Evolutionary conservation across 495 filamentous ascomycete species (phyloP).

Genomic region (Neurospora pannonica): DNA sequence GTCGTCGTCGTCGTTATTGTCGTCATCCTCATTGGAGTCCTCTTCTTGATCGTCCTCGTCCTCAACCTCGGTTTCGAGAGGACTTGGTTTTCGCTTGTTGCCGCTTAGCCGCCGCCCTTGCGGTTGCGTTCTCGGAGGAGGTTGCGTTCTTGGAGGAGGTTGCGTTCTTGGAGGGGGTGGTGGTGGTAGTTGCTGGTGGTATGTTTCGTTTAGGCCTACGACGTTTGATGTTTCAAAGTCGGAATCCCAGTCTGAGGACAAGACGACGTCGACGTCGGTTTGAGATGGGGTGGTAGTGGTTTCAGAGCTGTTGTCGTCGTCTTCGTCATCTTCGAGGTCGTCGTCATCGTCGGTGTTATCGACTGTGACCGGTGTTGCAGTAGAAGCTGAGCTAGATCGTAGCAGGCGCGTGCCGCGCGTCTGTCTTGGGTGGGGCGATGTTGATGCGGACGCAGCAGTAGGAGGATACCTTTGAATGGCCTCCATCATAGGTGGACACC

Average conservation of each 20-base stretch:
- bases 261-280: background rate
- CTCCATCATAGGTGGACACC: background rate
- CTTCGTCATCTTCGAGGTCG: background rate
- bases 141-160: background rate
- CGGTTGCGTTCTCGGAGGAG: too few relatives aligned
- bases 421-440: background rate
- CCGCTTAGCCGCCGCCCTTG: background rate
- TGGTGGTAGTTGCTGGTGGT: background rate
- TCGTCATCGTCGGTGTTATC: background rate
- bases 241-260: background rate
- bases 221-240: background rate
- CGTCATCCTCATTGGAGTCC: background rate
- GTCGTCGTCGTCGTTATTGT: background rate
- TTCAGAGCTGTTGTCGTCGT: background rate
- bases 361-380: background rate
- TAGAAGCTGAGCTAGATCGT: background rate
- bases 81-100: background rate
- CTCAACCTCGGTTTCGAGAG: constrained; percentile 6
- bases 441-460: background rate
- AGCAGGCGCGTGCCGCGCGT: background rate
- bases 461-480: background rate
- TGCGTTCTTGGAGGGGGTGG: background rate
- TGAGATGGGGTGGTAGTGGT: background rate
- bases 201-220: background rate
- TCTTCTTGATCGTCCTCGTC: constrained; percentile 2